Conservation (phyloP, 176 grass and related monocot species). For the Otatea glauca region DNA sequence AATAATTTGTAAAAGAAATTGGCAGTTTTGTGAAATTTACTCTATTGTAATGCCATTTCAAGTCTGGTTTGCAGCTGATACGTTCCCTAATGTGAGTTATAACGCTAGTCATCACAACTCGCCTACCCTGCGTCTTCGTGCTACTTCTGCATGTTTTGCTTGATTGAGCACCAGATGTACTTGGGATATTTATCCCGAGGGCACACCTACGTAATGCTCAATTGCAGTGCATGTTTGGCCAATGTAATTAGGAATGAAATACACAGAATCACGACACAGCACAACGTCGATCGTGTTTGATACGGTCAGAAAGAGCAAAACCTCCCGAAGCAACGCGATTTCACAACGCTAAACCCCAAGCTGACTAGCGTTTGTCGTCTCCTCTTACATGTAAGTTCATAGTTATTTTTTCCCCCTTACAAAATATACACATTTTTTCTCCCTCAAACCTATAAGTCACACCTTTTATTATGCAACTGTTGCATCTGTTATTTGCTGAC, state of each 20-base stretch:
- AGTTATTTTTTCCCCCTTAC: neutral
- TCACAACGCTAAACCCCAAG: no score
- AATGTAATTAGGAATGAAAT: no score
- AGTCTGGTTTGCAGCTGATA: neutral
- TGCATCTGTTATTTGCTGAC: conserved; percentile 22
- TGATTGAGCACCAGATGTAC: neutral
- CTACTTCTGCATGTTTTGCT: neutral
- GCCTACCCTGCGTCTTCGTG: neutral
- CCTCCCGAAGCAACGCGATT: no score
- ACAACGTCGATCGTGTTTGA: no score
- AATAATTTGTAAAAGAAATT: no score
- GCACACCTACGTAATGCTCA: no score
- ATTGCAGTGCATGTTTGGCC: no score
- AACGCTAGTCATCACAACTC: neutral
- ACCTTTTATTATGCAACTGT: neutral
- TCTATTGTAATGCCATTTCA: no score
- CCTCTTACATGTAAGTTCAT: no score
- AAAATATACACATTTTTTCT: conserved; percentile 13
- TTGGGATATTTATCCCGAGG: neutral
- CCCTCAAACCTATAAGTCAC: neutral
- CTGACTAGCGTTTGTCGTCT: neutral
- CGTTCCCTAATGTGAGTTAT: neutral
- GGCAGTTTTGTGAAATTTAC: no score
- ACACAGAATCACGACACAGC: no score
- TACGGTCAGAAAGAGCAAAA: no score